Evolutionary conservation across 2,329 filamentous ascomycete species (phyloP).

Genomic region (Botrytis hyacinthi): DNA sequence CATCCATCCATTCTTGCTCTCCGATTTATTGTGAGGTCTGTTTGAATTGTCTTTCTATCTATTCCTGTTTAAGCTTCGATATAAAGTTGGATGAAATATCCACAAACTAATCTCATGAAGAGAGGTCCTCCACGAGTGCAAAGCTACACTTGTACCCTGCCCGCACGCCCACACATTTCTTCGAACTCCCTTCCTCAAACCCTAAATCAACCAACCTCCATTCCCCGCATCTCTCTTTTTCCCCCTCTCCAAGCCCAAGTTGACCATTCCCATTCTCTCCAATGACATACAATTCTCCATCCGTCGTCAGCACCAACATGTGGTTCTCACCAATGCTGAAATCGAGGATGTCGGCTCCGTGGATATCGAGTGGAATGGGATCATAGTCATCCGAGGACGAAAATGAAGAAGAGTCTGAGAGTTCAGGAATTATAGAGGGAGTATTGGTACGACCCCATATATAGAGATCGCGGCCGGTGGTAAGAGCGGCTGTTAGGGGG

Average conservation of each 20-base stretch:
- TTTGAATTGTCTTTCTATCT: not conserved
- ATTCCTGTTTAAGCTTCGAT: not conserved
- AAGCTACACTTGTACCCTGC: constrained; percentile 39
- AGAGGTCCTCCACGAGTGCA: constrained; percentile 31
- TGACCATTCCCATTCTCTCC: constrained; percentile 60
- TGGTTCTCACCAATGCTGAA: constrained; percentile 58
- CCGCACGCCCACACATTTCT: constrained; percentile 32
- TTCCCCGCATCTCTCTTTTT: constrained; percentile 21
- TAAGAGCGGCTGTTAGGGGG: constrained; percentile 57
- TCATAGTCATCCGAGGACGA: constrained; percentile 10
- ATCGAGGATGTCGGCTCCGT: constrained; percentile 53
- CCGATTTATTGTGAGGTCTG: not conserved
- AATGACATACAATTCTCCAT: constrained; percentile 52
- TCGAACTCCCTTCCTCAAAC: constrained; percentile 22
- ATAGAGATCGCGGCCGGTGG: constrained; percentile 57
- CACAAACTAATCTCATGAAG: not conserved
- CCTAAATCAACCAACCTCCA: constrained; percentile 34
- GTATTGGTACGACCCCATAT: constrained; percentile 53
- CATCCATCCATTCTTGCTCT: not conserved
- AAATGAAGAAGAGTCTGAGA: not conserved
- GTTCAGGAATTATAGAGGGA: constrained; percentile 26
- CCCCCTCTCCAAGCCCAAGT: constrained; percentile 46
- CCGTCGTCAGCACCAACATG: constrained; percentile 52
- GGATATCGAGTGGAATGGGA: constrained; percentile 39
- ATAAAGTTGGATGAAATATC: not conserved